These are phyloP conservation scores for Trametopsis cervina DNA, from an alignment of 768 basidiomycete species.

Conservation along the genomic window DNA sequence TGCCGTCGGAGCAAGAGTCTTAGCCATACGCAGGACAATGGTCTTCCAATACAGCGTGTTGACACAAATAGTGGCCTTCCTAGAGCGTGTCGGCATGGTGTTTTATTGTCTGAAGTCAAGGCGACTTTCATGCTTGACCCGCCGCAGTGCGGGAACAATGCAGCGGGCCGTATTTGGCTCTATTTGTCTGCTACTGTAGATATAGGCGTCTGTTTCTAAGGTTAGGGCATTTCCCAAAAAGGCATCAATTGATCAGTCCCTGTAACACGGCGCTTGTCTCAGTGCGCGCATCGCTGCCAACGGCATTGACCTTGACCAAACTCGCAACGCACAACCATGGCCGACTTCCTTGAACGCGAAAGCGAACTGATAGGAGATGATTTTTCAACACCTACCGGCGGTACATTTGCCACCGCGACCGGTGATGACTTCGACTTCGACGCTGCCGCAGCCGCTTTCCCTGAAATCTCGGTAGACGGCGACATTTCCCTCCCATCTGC, in stretches of 20 bases:
- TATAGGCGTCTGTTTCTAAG: not conserved
- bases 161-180: not conserved
- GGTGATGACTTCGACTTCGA: conserved; percentile 74
- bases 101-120: not conserved
- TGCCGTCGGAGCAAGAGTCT: not conserved
- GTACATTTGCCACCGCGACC: conserved; percentile 22
- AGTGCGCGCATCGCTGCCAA: not conserved
- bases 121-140: not conserved
- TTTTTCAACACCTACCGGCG: conserved; percentile 23
- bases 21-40: conserved; percentile 3
- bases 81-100: not conserved
- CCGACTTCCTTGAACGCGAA: conserved; percentile 31
- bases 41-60: not conserved
- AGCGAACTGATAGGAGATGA: conserved; percentile 27
- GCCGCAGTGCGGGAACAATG: conserved; percentile 4
- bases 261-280: too few relatives aligned
- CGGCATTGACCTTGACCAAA: not conserved
- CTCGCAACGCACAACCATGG: conserved; percentile 18
- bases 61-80: not conserved
- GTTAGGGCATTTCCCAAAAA: not conserved
- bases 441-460: conserved; percentile 74
- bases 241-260: not conserved
- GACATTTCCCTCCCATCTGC: conserved; percentile 43
- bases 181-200: conserved; percentile 3
- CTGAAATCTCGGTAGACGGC: conserved; percentile 76